Evolutionary conservation across 2,329 filamentous ascomycete species (phyloP), one percentile per base, ranked within the genome.

Genomic region (Sporothrix globosa): DNA sequence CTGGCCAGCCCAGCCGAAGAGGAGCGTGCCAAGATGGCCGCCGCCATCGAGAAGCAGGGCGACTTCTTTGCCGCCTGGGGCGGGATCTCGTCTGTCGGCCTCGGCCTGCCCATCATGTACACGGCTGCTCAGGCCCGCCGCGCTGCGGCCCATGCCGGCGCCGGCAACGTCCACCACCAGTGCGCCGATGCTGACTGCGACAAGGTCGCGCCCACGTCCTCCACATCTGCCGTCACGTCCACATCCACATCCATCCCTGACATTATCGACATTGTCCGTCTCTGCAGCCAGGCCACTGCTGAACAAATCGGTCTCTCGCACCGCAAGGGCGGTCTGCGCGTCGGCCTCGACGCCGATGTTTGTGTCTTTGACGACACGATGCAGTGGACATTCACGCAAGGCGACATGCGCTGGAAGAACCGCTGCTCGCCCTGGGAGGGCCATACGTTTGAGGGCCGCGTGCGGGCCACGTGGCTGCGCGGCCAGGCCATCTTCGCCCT

Each of bases 61-160:
- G 92, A 98, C 81, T 98, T 99, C 85, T 96, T 98, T 81, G 89
- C 91, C 4, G 94, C 94, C 0, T 99, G 96, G 96, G 96, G 96
- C 69, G 96, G 96, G 17, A 97, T 99, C 77, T 95, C 92, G 4
- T 96, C 92, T 4, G 95, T 99, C 21, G 96, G 96, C 0, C 87
- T 99, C 0, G 96, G 96, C 0, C 85, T 99, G 4, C 92, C 93
- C 4, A 97, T 99, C 74, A 85, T 99, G 6, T 91, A 94, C 88
- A 94, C 92, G 0, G 89, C 93, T 58, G 86, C 91, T 44, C 83
- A 85, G 77, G 85, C 87, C 73, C 68, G 73, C n/a, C 86, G 91
- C 53, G 82, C 87, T 56, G 81, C 85, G 44, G 19, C 44, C 10
- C 11, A 67, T 27, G 61, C 63, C 44, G 41, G 61, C 61, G 60